phyloP scores from a whole-genome alignment of 1,284 basidiomycete genomes.

The Schizophyllum commune region DNA sequence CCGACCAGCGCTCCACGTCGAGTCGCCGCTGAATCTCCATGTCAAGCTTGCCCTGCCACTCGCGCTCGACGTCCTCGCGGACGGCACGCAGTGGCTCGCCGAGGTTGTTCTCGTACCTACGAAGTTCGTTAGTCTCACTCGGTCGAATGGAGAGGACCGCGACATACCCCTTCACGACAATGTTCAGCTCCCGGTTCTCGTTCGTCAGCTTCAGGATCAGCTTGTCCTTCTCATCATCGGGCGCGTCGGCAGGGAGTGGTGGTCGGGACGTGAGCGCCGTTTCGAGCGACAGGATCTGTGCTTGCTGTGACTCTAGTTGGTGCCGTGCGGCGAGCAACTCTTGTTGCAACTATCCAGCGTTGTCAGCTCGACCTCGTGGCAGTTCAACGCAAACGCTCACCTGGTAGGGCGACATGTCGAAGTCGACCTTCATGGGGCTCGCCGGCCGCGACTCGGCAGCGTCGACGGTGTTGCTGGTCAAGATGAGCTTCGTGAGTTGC shows the following conservation, averaged over 20 bases:
- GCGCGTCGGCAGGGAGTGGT: constrained; percentile 36
- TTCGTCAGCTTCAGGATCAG: constrained; percentile 60
- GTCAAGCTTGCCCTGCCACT: constrained; percentile 25
- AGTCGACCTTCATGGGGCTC: constrained; percentile 80
- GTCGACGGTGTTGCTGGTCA: constrained; percentile 71
- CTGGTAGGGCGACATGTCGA: constrained; percentile 78
- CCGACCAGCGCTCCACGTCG: constrained; percentile 28
- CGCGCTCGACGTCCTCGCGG: no score
- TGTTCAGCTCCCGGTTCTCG: constrained; percentile 66
- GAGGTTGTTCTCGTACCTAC: no score
- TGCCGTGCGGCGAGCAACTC: constrained; percentile 71
- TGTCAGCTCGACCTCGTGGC: background rate
- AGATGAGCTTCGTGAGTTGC: constrained; percentile 80
- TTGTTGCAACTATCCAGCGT: constrained; percentile 63
- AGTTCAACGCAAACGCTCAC: constrained; percentile 25
- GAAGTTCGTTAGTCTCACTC: background rate
- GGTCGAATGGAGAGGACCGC: background rate
- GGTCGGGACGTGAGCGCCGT: constrained; percentile 60
- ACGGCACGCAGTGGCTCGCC: no score
- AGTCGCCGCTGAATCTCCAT: constrained; percentile 30
- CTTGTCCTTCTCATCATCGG: constrained; percentile 64
- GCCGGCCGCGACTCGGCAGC: constrained; percentile 53
- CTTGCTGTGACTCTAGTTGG: constrained; percentile 69
- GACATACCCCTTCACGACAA: constrained; percentile 35
- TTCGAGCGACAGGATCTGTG: constrained; percentile 76